Base-by-base conservation (phyloP, 2,329 filamentous ascomycete genomes). In the Cladosporium sp. region DNA sequence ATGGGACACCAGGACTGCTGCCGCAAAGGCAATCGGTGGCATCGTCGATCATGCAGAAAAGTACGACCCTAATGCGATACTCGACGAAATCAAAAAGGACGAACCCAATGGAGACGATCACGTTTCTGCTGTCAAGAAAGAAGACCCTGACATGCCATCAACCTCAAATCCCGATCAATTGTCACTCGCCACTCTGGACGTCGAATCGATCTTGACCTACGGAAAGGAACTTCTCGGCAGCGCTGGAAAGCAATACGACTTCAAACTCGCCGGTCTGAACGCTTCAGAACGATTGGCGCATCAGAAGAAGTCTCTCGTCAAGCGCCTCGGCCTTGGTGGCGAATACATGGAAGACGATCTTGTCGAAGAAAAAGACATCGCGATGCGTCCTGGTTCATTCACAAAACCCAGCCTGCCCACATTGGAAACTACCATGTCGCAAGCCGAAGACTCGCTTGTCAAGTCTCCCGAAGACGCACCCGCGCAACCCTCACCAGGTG, bases 1-100 rank as follows among this genome's bases (percentile, higher is more conserved):
- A 76, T 99, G 95, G 95, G 95, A 99, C 76, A 99, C 95, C 30
- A 86, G 96, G 72, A 93, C 90, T 68, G 96, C 95, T 64, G 91
- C 96, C 57, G 93, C 94, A 72, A 96, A 94, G 80, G 95, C 95
- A 24, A 90, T 99, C 66, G 94, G 94, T 66, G 93, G 94, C 74
- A 98, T 99, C 71, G 89, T 96, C 68, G 90, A 94, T 66, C 91
- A 98, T 83, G 92, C 93, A 0, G 88, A 92, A 64, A 81, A 86
- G 54, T 97, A 95, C 77, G 93, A 98, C 73, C 96, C 95, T 0
- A 98, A 78, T 68, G 75, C 75, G 30, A 73, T 70, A 1, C 66
- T 73, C 26, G 74, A 75, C 41, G 67, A 67, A 21, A 59, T 70
- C 26, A 72, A 79, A 65, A 78, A 79, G 65, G 41, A 74, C 28